Conservation (phyloP, 2,329 filamentous ascomycete genomes). For the Botrytis galanthina region DNA sequence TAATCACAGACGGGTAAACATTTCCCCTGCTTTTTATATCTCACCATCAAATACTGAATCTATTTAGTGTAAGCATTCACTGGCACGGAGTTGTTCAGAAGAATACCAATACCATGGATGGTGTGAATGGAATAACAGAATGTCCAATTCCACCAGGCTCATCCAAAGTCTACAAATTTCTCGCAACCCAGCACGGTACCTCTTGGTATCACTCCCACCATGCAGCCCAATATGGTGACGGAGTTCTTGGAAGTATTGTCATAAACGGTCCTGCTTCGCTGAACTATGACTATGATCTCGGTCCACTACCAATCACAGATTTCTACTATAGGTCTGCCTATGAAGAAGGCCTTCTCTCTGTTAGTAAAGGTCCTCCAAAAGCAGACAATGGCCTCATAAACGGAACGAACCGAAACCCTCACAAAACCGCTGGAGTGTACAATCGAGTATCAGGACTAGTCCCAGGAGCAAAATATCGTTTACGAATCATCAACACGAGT, state of each 20-base stretch:
- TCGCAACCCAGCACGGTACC: background rate
- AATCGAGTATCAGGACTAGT: background rate
- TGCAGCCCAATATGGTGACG: background rate
- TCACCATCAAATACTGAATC: background rate
- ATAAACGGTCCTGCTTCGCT: background rate
- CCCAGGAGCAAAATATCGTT: background rate
- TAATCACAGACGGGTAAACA: background rate
- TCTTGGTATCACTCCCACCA: background rate
- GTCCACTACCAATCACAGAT: background rate
- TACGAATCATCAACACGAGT: background rate
- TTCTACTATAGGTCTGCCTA: background rate
- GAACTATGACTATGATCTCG: background rate
- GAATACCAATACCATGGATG: background rate
- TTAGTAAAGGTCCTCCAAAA: background rate
- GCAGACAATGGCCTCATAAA: background rate
- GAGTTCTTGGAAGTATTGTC: background rate
- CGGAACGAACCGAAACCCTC: background rate
- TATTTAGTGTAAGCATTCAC: background rate
- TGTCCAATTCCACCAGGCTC: background rate
- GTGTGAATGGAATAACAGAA: background rate
- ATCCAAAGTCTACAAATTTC: background rate
- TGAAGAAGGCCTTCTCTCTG: background rate
- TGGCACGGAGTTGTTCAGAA: background rate
- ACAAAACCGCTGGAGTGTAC: background rate
- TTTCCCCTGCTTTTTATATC: background rate